Percentiles rank a stretch among this genome's conserved stretches.
Conservation (phyloP, 495 filamentous ascomycete species). For the Aspergillus leporis region DNA sequence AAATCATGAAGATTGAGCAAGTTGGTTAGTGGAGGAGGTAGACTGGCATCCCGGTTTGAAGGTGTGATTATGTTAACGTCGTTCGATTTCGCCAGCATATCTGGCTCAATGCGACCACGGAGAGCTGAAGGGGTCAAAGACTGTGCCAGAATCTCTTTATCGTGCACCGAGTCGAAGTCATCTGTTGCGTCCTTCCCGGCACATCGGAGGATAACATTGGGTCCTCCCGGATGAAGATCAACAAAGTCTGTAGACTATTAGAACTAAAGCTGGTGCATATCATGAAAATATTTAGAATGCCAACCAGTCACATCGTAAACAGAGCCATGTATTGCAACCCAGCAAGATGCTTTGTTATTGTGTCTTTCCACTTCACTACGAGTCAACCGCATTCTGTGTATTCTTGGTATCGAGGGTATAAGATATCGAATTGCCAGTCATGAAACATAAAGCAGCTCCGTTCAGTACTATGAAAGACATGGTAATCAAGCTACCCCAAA, state of each 20-base stretch:
- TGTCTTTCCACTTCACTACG: conserved; percentile 65
- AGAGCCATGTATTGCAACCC: conserved; percentile 74
- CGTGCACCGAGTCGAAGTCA: conserved; percentile 80
- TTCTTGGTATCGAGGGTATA: background rate
- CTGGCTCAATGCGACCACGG: conserved; percentile 24
- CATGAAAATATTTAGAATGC: background rate
- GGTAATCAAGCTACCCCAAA: background rate
- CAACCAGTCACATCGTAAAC: conserved; percentile 81
- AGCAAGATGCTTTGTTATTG: conserved; percentile 67
- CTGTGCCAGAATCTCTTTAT: conserved; percentile 52
- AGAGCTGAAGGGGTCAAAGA: conserved; percentile 24
- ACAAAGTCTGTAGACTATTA: conserved; percentile 28
- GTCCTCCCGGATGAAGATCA: conserved; percentile 74
- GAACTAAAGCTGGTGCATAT: background rate
- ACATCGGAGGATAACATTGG: conserved; percentile 77
- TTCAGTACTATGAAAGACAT: background rate
- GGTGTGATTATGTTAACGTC: background rate
- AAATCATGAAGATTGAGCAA: conserved; percentile 71
- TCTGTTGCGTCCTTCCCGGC: conserved; percentile 85
- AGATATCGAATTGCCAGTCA: background rate
- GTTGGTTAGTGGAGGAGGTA: conserved; percentile 54
- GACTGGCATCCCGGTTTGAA: conserved; percentile 17
- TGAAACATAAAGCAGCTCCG: background rate
- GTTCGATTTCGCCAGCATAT: conserved; percentile 3
- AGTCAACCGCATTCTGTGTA: conserved; percentile 13